Evolutionary conservation across 2,329 filamentous ascomycete genomes (phyloP), one percentile per base, ranked within the genome.

Genomic region (Phaeoacremonium minimum): DNA sequence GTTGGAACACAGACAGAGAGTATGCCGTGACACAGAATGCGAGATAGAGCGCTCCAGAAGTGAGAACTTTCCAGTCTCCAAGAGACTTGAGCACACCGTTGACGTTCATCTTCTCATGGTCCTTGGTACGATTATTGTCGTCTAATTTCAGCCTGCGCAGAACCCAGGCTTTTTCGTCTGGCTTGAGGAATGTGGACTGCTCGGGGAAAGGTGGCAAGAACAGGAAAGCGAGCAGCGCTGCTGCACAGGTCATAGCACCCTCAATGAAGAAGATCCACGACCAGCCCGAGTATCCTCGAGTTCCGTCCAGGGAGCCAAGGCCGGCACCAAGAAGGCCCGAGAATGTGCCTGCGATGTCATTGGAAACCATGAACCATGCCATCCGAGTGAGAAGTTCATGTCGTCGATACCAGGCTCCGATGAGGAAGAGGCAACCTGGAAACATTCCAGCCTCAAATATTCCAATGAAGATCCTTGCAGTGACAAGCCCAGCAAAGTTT

Each of bases 201-300:
- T 49, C 33, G 3, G 51, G 51, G 26, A 51, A 54, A 26, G 52
- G 47, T 1, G 51, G 51, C 18, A 53, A 19, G 9, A 53, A 31
- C 6, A 52, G 22, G 7, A 47, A 35, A 3, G 45, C 46, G 4
- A 46, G 49, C 6, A 48, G 6, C 18, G 49, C 46, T 18, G 40
- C 44, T 3, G 83, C 2, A 3, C 83, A 63, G 0, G 80, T 83
- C 1, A 69, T 67, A 4, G 80, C 58, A 2, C 80, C 80, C 58
- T 78, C 71, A 17, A 26, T n/a, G 22, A 26, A 50, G 37, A 51
- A 44, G 32, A 50, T 47, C 46, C 46, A 51, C 7, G 35, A 29
- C 49, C 49, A 51, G 22, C 49, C 49, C 2, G 44, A 47, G 28
- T 46, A 46, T 18, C 42, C 47, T 16, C 40, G 32, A 11, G 29